Evolutionary conservation across 2,329 filamentous ascomycete genomes (phyloP).

Genomic region (Pochonia chlamydosporia): DNA sequence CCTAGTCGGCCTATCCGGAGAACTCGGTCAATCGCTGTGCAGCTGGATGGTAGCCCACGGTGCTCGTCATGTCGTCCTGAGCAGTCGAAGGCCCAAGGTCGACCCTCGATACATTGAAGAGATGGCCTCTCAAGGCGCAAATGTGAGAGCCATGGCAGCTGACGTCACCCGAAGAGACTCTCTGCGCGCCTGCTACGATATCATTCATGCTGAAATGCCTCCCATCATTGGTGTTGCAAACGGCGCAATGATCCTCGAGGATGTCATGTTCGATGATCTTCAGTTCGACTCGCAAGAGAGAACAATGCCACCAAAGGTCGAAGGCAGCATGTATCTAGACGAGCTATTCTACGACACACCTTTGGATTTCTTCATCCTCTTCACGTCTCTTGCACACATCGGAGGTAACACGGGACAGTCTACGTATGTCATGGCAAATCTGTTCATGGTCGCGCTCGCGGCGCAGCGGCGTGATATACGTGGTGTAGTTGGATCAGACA

Average conservation of each 20-base stretch:
- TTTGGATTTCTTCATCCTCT: conserved; percentile 33
- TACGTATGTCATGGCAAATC: conserved; percentile 40
- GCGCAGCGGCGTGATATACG: conserved; percentile 26
- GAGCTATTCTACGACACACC: conserved; percentile 19
- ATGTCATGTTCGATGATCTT: conserved; percentile 25
- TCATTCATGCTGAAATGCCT: conserved; percentile 19
- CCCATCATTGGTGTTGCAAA: conserved; percentile 35
- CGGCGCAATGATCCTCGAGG: conserved; percentile 38
- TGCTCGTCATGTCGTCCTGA: neutral
- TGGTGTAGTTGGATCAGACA: conserved; percentile 30
- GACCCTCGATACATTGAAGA: neutral
- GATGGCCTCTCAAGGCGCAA: neutral
- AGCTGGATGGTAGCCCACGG: conserved; percentile 30
- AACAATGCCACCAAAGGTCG: conserved; percentile 27
- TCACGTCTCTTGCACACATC: conserved; percentile 23
- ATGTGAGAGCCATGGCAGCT: neutral
- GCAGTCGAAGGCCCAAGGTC: neutral
- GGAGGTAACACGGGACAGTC: conserved; percentile 30
- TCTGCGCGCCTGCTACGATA: conserved; percentile 4
- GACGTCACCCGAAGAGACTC: conserved; percentile 10
- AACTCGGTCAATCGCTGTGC: conserved; percentile 28
- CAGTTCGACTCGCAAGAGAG: conserved; percentile 15
- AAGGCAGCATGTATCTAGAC: conserved; percentile 25
- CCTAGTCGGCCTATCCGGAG: conserved; percentile 24
- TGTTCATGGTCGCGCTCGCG: conserved; percentile 34